Evolutionary conservation across 495 filamentous ascomycete genomes (phyloP).

Genomic region (Daldinia childiae): DNA sequence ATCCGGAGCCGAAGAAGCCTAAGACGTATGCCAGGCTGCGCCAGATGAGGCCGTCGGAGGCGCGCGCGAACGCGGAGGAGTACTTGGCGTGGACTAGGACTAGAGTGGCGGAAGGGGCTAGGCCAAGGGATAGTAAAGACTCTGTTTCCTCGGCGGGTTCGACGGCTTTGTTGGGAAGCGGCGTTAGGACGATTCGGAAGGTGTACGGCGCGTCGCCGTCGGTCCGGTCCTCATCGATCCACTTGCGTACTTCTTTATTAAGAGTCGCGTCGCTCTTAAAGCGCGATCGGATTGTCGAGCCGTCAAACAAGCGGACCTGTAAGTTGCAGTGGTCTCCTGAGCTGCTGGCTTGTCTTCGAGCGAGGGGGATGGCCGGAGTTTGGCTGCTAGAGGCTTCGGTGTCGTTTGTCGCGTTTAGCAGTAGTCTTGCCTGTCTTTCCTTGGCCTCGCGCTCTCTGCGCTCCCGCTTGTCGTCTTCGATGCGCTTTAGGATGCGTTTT

Average conservation of each 20-base stretch:
- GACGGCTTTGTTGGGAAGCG: slow-evolving; percentile 76
- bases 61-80: slow-evolving; percentile 65
- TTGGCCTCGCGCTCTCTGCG: slow-evolving; percentile 63
- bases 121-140: slow-evolving; percentile 69
- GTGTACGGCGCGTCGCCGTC: slow-evolving; percentile 69
- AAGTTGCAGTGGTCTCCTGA: slow-evolving; percentile 64
- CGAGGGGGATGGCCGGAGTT: slow-evolving; percentile 9
- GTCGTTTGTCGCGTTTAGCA: slow-evolving; percentile 11
- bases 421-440: slow-evolving; percentile 53
- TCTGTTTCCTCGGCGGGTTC: slow-evolving; percentile 76
- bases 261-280: slow-evolving; percentile 75
- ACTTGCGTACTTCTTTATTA: slow-evolving; percentile 72
- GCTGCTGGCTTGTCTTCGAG: slow-evolving; percentile 5
- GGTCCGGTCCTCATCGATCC: slow-evolving; percentile 68
- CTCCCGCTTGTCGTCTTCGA: slow-evolving; percentile 74
- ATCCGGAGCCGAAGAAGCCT: slow-evolving; percentile 63
- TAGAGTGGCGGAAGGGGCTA: slow-evolving; percentile 81
- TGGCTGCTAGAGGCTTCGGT: not conserved
- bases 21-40: slow-evolving; percentile 55
- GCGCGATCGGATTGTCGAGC: slow-evolving; percentile 74
- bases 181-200: slow-evolving; percentile 85
- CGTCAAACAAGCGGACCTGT: slow-evolving; percentile 87
- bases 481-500: slow-evolving; percentile 66
- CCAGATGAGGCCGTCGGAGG: slow-evolving; percentile 38
- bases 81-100: slow-evolving; percentile 79